Evolutionary conservation across 768 basidiomycete genomes (phyloP), one percentile per base, ranked within the genome.

Genomic region (Auricularia cornea): DNA sequence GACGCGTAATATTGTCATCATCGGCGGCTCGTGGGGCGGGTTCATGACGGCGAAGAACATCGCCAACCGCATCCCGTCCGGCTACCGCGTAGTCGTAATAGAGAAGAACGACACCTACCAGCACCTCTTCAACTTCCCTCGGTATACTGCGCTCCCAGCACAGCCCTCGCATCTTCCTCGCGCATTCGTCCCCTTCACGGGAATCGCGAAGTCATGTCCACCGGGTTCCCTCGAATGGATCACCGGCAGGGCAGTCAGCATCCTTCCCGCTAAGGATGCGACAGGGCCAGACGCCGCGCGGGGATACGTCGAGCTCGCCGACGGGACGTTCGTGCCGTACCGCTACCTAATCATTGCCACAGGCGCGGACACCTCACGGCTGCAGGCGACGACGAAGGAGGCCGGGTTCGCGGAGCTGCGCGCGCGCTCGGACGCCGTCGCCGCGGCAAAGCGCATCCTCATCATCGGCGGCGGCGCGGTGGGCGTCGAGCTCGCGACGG

Each of bases 381-480:
- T 30, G 10, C 3, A 60, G 3, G 33, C 65, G 8, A 61, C 66
- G 26, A 66, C 65, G 31, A 76, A 75, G 64, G 51, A 52, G 28
- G 81, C 81, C 63, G 80, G 80, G 0, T 74, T 85, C 18, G 74
- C 72, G 2, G 86, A 83, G 79, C 74, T 87, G 51, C 75, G 75
- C 64, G 70, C 74, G n/a, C 77, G 79, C 62, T 87, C 88, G 68
- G 69, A 70, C 33, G 71, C 74, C 3, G 76, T 90, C 59, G 73
- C 79, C 60, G 72, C 70, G 2, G 79, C 85, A 0, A 73, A 71
- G 1, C 81, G 78, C 48, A 78, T 90, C 3, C 78, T 89, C 6
- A 79, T 90, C 16, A 80, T 89, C 2, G 89, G 89, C 2, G 88
- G 86, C 12, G 89, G 89, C 0, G 86, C 89, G 1, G 79, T 90